Base-by-base conservation (phyloP, 345 rosid species). In the Gossypium rotundifolium region DNA sequence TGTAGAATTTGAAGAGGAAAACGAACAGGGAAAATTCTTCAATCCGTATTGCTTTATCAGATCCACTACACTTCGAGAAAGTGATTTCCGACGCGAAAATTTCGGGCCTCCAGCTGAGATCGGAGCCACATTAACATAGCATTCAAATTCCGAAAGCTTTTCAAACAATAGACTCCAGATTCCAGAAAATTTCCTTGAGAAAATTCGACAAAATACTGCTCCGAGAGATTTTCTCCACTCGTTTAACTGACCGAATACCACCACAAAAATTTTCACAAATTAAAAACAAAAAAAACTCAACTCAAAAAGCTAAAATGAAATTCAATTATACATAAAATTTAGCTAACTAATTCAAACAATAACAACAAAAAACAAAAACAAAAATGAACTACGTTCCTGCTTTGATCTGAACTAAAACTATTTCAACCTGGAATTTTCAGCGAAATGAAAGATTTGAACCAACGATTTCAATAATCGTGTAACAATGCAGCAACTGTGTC, bases 31-130 rank as follows among this genome's bases (percentile, higher is more conserved):
- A 55, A 38, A 72, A 70, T 64, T 81, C 73, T 71, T 53, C 62
- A 10, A 7, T 25, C 42, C 16, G 40, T 13, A 14, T 64, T 64
- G 58, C 64, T 4, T 16, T 61, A 72, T 76, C 84, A 85, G 91
- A 88, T 87, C 91, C 72, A 83, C 75, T 73, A 75, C 8, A 20
- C 52, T 7, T 58, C 55, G 23, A 14, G n/a, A 78, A 51, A 54
- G 7, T 60, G 48, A 45, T 55, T 53, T 42, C 17, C 65, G 9
- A 38, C 9, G 20, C 51, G 3, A 16, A 46, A 54, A n/a, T 51
- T 40, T 42, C 23, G 20, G 58, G 55, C 58, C 76, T 77, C 65
- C 77, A 71, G 75, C 78, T 29, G 80, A 82, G 87, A 82, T 81
- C 83, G 74, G 83, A 70, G 29, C 76, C 59, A 57, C 86, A 80